phyloP scores from a whole-genome alignment of 805 yeast species.

The Saccharomycopsis fermentans region DNA sequence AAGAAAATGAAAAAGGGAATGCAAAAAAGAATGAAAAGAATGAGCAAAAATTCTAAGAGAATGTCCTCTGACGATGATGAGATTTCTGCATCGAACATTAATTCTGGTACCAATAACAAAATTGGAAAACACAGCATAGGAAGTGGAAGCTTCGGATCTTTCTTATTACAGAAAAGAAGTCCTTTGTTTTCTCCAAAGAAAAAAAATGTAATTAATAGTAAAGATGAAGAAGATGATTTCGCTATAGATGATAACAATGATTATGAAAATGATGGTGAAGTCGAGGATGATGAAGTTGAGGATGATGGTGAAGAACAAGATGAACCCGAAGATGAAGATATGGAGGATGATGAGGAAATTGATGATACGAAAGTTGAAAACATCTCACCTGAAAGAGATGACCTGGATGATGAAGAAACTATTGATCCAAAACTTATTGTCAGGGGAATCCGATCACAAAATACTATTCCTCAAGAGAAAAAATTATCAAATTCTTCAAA shows the following conservation, averaged over 20 bases:
- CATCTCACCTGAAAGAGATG: not conserved
- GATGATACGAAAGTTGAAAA: slow-evolving; percentile 20
- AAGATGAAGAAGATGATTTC: slow-evolving; percentile 17
- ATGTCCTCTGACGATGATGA: not conserved
- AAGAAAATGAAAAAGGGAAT: not conserved
- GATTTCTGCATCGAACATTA: not conserved
- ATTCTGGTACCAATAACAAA: not conserved
- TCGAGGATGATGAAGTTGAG: slow-evolving; percentile 17
- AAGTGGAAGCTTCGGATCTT: not conserved
- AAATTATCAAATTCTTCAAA: not conserved
- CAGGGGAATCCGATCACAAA: not conserved
- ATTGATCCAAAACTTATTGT: slow-evolving; percentile 1
- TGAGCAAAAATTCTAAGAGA: slow-evolving; percentile 7
- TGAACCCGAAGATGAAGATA: slow-evolving; percentile 6
- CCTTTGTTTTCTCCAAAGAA: not conserved
- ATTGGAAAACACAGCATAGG: not conserved
- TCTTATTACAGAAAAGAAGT: not conserved
- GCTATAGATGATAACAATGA: slow-evolving; percentile 20
- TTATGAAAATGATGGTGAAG: slow-evolving; percentile 17
- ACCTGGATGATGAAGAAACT: not conserved
- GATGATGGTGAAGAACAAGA: slow-evolving; percentile 9
- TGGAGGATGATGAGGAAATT: slow-evolving; percentile 14
- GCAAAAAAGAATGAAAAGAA: slow-evolving; percentile 6
- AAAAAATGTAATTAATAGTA: not conserved
- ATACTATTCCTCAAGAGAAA: slow-evolving; percentile 8